Conservation (phyloP, 2,329 filamentous ascomycete genomes). For the Monilinia fructigena region DNA sequence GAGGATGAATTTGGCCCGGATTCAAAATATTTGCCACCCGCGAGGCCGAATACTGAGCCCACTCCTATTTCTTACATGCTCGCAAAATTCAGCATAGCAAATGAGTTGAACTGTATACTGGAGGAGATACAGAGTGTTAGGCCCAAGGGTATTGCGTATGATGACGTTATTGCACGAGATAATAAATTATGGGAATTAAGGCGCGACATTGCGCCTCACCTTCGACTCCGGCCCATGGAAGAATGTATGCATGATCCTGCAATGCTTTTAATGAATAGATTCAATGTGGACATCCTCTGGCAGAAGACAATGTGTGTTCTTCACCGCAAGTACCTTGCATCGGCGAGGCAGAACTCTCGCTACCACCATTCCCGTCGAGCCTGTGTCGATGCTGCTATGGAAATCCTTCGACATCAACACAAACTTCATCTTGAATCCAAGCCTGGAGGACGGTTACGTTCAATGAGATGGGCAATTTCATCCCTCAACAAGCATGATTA, state of each 20-base stretch:
- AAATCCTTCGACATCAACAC: constrained; percentile 73
- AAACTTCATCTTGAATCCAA: constrained; percentile 74
- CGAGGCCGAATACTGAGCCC: constrained; percentile 65
- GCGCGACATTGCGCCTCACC: constrained; percentile 72
- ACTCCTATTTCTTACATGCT: constrained; percentile 81
- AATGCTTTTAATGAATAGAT: constrained; percentile 80
- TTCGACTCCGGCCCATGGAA: constrained; percentile 73
- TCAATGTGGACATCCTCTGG: constrained; percentile 80
- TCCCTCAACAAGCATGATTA: constrained; percentile 79
- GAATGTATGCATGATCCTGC: constrained; percentile 75
- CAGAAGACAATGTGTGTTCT: constrained; percentile 87
- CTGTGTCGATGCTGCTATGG: constrained; percentile 83
- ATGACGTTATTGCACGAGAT: constrained; percentile 64
- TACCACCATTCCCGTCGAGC: constrained; percentile 81
- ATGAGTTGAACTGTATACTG: constrained; percentile 69
- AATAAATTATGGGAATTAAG: constrained; percentile 59
- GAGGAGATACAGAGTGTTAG: constrained; percentile 58
- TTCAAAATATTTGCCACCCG: constrained; percentile 64
- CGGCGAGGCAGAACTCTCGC: constrained; percentile 72
- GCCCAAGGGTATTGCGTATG: constrained; percentile 57
- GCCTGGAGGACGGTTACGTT: constrained; percentile 67
- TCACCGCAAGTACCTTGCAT: constrained; percentile 82
- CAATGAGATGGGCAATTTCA: constrained; percentile 75
- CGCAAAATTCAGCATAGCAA: constrained; percentile 61
- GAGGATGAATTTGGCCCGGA: constrained; percentile 76